These are phyloP conservation scores for Pythium oligandrum DNA, from an alignment of 352 stramenopile genomes.

Conservation along the genomic window DNA sequence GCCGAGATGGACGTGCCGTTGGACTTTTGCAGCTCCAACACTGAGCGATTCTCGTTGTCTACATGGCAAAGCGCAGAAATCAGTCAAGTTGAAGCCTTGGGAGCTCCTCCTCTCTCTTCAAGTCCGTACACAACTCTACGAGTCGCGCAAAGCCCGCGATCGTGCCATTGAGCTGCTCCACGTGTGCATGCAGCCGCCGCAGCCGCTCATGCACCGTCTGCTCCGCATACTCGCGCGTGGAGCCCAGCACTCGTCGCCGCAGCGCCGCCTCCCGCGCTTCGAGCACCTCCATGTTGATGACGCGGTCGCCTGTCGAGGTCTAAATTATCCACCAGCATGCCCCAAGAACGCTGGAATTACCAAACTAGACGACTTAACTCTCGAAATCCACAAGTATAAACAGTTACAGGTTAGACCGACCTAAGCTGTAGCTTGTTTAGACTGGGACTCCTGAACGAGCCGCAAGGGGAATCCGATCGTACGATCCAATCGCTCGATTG, in stretches of 20 bases:
- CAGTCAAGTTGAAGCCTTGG: too few species aligned
- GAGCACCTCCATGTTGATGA: constrained; percentile 46
- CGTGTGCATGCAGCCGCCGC: constrained; percentile 20
- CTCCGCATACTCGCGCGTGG: constrained; percentile 24
- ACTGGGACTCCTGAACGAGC: too few species aligned
- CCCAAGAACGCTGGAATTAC: too few species aligned
- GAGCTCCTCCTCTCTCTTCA: too few species aligned
- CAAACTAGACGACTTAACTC: too few species aligned
- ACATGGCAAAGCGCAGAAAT: not conserved
- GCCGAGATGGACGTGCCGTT: constrained; percentile 18
- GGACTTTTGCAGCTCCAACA: constrained; percentile 32
- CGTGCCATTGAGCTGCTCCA: constrained; percentile 19
- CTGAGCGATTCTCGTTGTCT: constrained; percentile 34
- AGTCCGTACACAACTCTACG: constrained; percentile 37
- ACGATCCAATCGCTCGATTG: too few species aligned
- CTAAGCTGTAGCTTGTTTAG: too few species aligned
- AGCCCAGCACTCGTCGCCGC: constrained; percentile 6
- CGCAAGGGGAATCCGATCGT: too few species aligned
- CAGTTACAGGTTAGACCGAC: not conserved
- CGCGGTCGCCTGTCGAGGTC: too few species aligned
- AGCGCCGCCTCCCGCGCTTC: constrained; percentile 44
- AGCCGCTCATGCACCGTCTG: constrained; percentile 29
- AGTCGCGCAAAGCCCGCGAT: constrained; percentile 39
- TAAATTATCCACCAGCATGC: too few species aligned
- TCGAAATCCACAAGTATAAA: not conserved